Evolutionary conservation across 2,329 filamentous ascomycete species (phyloP), one percentile per base, ranked within the genome.

Genomic region (Fonsecaea erecta): DNA sequence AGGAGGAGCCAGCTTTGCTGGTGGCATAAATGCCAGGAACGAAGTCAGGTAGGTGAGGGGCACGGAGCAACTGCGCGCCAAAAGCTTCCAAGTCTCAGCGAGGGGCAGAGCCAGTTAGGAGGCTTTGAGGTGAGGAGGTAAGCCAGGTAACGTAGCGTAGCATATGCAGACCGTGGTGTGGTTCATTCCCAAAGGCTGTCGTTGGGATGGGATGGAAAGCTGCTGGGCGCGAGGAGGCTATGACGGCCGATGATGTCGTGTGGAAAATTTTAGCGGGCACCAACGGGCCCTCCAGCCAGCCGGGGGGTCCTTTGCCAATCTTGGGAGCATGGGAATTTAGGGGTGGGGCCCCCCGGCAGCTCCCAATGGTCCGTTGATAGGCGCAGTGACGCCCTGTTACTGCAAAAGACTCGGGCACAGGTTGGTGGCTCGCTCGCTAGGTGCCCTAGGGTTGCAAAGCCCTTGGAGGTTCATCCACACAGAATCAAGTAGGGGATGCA

Each of bases 1-100:
- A 61, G 40, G 40, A 62, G 66, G 52, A 63, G 60, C 63, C 66
- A 64, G 66, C 60, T 65, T 66, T 63, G 56, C 60, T 60, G 54
- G 24, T 53, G 60, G 56, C 56, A 63, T 56, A 35, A 55, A 35
- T 60, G 60, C 48, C 64, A 58, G 34, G 51, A 60, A 52, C 30
- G 43, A 60, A 62, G 37, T n/a, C 37, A 18, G 26, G 54, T 63
- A 18, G 26, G 54, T 63, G 64, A 63, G 63, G 62, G 66, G 66
- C 62, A 60, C 54, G 51, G 34, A 12, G 30, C 43, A 37, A 35
- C 24, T 7, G 54, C 46, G 57, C 18, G 18, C n/a, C 28, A 60
- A 60, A 32, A 60, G 48, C 30, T 32, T 51, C 46, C 59, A 54
- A 30, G 34, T 55, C 16, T 54, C 62, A 52, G 46, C 18, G 62